phyloP scores from a whole-genome alignment of 148 eudicot genomes.

The Amaranthus palmeri region DNA sequence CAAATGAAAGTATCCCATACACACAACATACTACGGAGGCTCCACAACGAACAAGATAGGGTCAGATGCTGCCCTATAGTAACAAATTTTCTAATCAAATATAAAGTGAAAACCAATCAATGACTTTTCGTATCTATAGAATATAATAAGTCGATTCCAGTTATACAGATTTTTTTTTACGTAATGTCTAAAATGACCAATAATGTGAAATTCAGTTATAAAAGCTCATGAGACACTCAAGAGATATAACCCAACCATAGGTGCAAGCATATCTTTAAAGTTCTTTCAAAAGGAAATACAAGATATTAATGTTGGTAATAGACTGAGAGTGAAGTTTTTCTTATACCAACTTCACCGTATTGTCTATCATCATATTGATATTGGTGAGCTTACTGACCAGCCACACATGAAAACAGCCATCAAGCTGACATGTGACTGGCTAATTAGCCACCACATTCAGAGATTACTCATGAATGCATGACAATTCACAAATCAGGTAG shows the following conservation, averaged over 20 bases:
- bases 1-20: too few species aligned
- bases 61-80: too few species aligned
- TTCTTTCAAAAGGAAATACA: neutral
- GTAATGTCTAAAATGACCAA: neutral
- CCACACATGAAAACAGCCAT: constrained; percentile 38
- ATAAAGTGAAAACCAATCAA: too few species aligned
- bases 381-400: constrained; percentile 56
- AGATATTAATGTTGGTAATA: constrained; percentile 24
- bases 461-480: neutral
- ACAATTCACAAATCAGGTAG: neutral
- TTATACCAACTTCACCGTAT: constrained; percentile 9
- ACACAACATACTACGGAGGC: too few species aligned
- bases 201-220: neutral
- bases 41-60: too few species aligned
- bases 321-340: constrained; percentile 26
- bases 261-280: too few species aligned
- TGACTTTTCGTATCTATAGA: too few species aligned
- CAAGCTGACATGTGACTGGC: constrained; percentile 39
- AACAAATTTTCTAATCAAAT: too few species aligned
- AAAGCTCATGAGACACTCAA: neutral
- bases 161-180: too few species aligned
- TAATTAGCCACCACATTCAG: constrained; percentile 43
- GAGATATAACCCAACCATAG: neutral
- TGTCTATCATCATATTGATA: constrained; percentile 24
- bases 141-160: too few species aligned